Evolutionary conservation across 1,284 basidiomycete species (phyloP), one percentile per base, ranked within the genome.

Genomic region (Ganoderma boninense): DNA sequence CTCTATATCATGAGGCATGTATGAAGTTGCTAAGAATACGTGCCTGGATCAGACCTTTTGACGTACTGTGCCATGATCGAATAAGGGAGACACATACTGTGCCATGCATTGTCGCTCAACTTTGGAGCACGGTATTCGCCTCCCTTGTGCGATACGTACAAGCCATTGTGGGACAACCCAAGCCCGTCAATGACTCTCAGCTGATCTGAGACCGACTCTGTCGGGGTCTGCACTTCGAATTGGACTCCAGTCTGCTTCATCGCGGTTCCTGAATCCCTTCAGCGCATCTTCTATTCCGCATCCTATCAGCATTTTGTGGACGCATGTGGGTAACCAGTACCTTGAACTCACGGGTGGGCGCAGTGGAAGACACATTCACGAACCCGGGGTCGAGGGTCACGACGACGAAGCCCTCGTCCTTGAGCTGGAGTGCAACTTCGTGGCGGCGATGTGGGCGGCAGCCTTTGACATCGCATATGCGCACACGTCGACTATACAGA

Each of bases 391-490:
- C 77, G 56, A 84, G 65, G 1, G 80, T 73, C 4, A 83, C 72
- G 74, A 84, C 81, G 8, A 79, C 70, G 68, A 85, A 79, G 14
- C 82, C 83, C 49, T 85, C 82, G 4, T 74, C 66, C 64, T 79
- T 77, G 65, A 80, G 78, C 60, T 79, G 68, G 7, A 75, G 70
- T 0, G 85, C 82, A 70, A 85, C 72, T 86, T 84, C 16, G 78
- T 80, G 18, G 79, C 77, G 42, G 77, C 80, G 77, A 85, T 79
- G 67, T 84, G 81, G n/a, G 81, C 64, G 0, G 80, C 84, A 4
- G 82, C 80, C 71, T 84, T 85, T 40, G 80, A 78, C 23, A 81
- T 77, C 8, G 75, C 67, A 74, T 85, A 85, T 16, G 82, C 76
- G 3, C 71, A 67, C 23, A 65, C 43, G 60, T 60, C 63, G 1